Evolutionary conservation across 176 grass and related monocot species (phyloP).

Genomic region (Musa troglodytarum): DNA sequence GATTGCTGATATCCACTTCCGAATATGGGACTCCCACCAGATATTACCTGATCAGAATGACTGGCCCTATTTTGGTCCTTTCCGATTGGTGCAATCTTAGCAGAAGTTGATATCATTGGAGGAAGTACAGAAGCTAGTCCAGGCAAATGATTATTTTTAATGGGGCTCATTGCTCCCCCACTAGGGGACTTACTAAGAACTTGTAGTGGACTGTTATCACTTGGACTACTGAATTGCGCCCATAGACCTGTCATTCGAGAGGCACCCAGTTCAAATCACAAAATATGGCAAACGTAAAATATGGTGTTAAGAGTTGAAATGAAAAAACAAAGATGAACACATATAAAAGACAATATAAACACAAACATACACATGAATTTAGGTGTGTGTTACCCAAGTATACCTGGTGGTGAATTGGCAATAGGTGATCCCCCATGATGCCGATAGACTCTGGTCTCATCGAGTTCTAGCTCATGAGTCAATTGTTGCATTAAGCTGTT

Average conservation of each 20-base stretch:
- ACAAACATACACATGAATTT: background rate
- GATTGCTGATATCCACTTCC: constrained; percentile 20
- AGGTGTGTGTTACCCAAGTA: background rate
- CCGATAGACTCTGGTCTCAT: constrained; percentile 30
- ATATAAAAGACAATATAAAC: background rate
- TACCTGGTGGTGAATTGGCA: constrained; percentile 41
- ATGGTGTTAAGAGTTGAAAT: background rate
- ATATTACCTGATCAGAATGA: background rate
- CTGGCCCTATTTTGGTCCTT: constrained; percentile 27
- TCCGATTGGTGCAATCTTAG: constrained; percentile 27
- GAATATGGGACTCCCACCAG: constrained; percentile 10
- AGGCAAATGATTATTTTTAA: constrained; percentile 25
- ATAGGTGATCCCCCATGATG: constrained; percentile 38
- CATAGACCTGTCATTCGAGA: constrained; percentile 32
- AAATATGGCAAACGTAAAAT: constrained; percentile 7
- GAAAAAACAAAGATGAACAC: constrained; percentile 6
- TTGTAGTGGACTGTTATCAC: constrained; percentile 29
- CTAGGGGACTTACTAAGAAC: constrained; percentile 21
- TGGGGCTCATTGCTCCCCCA: constrained; percentile 26
- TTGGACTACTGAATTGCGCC: constrained; percentile 35
- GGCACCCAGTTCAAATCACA: background rate
- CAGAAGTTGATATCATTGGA: constrained; percentile 20
- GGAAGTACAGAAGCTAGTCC: constrained; percentile 33
- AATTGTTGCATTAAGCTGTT: constrained; percentile 38
- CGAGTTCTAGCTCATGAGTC: constrained; percentile 43